Conservation (phyloP, 2,329 filamentous ascomycete genomes). For the Bimuria novae-zelandiae region DNA sequence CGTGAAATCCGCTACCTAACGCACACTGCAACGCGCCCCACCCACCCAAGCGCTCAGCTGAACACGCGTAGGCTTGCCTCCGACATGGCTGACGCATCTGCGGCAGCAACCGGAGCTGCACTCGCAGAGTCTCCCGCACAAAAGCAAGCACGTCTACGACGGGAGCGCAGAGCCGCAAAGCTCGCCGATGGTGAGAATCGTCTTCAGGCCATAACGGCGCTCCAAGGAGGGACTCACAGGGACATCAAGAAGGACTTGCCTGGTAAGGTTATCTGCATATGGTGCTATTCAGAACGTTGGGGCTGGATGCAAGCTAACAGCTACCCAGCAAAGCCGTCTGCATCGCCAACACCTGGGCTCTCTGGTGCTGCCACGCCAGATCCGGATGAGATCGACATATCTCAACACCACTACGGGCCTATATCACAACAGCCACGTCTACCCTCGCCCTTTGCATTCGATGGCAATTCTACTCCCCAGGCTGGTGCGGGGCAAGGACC, state of each 20-base stretch:
- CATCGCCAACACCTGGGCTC: slow-evolving; percentile 22
- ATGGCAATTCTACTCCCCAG: slow-evolving; percentile 27
- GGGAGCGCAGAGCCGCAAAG: slow-evolving; percentile 80
- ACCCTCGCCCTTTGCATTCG: slow-evolving; percentile 40
- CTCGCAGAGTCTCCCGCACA: slow-evolving; percentile 49
- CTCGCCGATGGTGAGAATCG: slow-evolving; percentile 72
- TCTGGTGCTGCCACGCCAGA: slow-evolving; percentile 49
- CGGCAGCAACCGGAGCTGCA: slow-evolving; percentile 20
- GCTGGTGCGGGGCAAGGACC: slow-evolving; percentile 26
- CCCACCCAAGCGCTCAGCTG: background rate
- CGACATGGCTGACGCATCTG: slow-evolving; percentile 32
- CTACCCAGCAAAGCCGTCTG: slow-evolving; percentile 27
- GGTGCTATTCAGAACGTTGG: slow-evolving; percentile 12
- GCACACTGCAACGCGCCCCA: slow-evolving; percentile 5
- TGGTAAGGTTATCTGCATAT: slow-evolving; percentile 27
- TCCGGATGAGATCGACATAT: slow-evolving; percentile 79
- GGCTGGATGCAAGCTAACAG: slow-evolving; percentile 23
- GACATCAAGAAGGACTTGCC: slow-evolving; percentile 40
- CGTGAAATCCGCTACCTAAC: background rate
- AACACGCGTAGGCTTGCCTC: background rate
- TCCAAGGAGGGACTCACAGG: slow-evolving; percentile 59
- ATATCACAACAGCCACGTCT: slow-evolving; percentile 50
- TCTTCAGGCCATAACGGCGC: slow-evolving; percentile 74
- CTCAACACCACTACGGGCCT: slow-evolving; percentile 71
- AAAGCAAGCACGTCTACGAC: slow-evolving; percentile 71